These are phyloP conservation scores for Aspergillus candidus DNA, from an alignment of 2,329 filamentous ascomycete genomes.

Conservation along the genomic window DNA sequence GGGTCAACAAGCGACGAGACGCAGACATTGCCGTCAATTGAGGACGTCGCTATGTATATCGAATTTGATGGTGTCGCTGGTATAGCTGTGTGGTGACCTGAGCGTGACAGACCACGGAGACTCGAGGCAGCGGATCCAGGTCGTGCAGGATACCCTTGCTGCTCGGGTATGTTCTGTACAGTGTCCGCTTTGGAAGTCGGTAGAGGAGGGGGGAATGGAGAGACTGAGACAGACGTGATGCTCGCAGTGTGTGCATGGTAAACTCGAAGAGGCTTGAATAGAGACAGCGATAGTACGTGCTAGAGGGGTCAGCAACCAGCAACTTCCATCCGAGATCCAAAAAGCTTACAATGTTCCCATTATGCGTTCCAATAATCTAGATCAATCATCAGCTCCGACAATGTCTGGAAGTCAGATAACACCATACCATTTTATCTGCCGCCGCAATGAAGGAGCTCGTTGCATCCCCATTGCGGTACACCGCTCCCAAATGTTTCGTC, in stretches of 20 bases:
- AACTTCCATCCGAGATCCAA: background rate
- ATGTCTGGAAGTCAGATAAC: conserved; percentile 1
- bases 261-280: conserved; percentile 71
- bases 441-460: conserved; percentile 86
- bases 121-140: conserved; percentile 26
- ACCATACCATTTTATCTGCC: conserved; percentile 87
- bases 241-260: conserved; percentile 93
- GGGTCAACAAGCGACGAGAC: conserved; percentile 79
- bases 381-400: conserved; percentile 28
- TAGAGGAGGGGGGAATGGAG: conserved; percentile 66
- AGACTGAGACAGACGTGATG: conserved; percentile 83
- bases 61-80: conserved; percentile 77
- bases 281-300: conserved; percentile 81
- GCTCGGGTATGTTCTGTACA: conserved; percentile 28
- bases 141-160: conserved; percentile 16
- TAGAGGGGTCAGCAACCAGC: conserved; percentile 12
- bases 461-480: conserved; percentile 93
- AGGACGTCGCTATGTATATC: conserved; percentile 89
- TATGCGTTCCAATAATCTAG: conserved; percentile 87
- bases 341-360: conserved; percentile 79
- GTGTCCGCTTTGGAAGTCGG: conserved; percentile 37
- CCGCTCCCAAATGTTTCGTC: conserved; percentile 68
- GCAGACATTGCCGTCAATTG: conserved; percentile 92
- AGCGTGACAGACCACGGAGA: conserved; percentile 24
- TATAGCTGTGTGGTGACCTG: conserved; percentile 36